A percentile compares a stretch with the other conserved stretches of the same genome.
Evolutionary conservation across 192 early-diverging fungal species (phyloP).

Genomic region (Coemansia sp.): DNA sequence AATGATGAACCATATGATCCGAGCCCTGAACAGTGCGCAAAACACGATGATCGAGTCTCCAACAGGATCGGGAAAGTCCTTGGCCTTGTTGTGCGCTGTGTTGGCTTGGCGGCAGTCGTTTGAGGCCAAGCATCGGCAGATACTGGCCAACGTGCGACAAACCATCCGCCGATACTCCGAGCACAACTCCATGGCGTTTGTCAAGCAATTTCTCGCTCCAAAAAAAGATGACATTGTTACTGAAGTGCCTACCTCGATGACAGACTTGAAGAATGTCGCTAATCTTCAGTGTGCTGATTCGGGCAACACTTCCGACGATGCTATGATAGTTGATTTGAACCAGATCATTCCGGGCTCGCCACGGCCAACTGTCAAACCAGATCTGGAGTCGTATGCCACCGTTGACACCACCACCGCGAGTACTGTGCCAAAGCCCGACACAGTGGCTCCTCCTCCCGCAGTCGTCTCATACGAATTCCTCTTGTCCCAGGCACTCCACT

Average conservation of each 20-base stretch:
- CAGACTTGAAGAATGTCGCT: not conserved
- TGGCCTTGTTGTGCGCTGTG: constrained; percentile 68
- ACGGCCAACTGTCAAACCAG: not conserved
- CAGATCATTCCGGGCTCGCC: not conserved
- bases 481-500: not conserved
- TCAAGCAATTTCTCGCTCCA: constrained; percentile 17
- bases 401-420: not conserved
- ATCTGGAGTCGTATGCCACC: not conserved
- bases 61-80: constrained; percentile 79
- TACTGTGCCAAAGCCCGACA: not conserved
- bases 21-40: constrained; percentile 51
- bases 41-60: constrained; percentile 74
- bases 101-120: constrained; percentile 63
- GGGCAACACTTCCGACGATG: not conserved
- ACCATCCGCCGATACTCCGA: constrained; percentile 42
- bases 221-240: constrained; percentile 12
- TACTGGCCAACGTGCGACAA: constrained; percentile 31
- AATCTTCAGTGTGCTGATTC: not conserved
- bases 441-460: not conserved
- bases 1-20: constrained; percentile 67
- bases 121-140: constrained; percentile 40
- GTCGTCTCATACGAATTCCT: not conserved
- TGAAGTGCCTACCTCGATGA: not conserved
- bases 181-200: constrained; percentile 39
- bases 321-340: not conserved